Evolutionary conservation across 306 rosid species (phyloP), one percentile per base, ranked within the genome.

Genomic region (Prosopis cineraria): DNA sequence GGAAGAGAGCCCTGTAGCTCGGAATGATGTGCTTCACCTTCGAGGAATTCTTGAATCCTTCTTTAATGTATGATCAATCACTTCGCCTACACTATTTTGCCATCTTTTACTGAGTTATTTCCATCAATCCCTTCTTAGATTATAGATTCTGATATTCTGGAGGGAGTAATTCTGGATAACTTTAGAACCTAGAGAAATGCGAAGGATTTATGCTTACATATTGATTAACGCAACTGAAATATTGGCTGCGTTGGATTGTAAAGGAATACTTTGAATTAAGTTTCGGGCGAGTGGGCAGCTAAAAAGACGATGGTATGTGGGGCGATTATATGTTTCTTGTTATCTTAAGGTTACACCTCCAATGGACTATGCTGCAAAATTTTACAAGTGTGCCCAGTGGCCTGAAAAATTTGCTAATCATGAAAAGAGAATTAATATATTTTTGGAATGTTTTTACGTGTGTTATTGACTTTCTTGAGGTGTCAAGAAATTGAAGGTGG

Each of bases 31-130:
- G 50, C 60, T 86, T 69, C 89, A 78, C 70, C 87, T 89, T 55
- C 91, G 68, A 40, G 74, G 64, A 55, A 75, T 95, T 77, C 91
- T 95, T 5, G 34, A 74, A 66, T 84, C 93, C 41, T 76, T 83
- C 78, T 87, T 96, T 59, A 70, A 79, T 75, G 97, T 93, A 84
- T 48, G 83, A 66, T 69, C 77, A 29, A 45, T 40, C 70, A 1
- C 72, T 33, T 33, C 50, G 44, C 30, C 37, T 30, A 6, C 41
- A 25, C 19, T 6, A 10, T 41, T 29, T 70, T 63, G 7, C 13
- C 27, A 29, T 30, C 10, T 16, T 16, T 30, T 52, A 12, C 11
- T 25, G 12, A 2, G 14, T 7, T 33, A 16, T 37, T 53, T 31
- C n/a, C n/a, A n/a, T n/a, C n/a, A n/a, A n/a, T n/a, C 59, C 40